phyloP scores from a whole-genome alignment of 129 eudicot genomes.

The Lactuca saligna region DNA sequence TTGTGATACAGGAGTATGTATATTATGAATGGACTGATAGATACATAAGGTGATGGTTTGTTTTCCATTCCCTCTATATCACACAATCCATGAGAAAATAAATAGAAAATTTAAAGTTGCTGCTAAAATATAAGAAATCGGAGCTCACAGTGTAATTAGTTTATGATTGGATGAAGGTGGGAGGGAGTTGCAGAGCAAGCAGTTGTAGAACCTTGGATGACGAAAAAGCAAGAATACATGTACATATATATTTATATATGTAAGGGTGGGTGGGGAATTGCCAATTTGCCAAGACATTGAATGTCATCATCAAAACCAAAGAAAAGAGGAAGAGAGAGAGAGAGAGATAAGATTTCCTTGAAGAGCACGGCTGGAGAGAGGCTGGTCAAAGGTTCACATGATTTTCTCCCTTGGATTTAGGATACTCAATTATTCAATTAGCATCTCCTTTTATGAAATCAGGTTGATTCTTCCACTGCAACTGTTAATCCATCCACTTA shows the following conservation, averaged over 20 bases:
- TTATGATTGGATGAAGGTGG: neutral
- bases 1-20: neutral
- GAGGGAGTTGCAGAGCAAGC: conserved; percentile 6
- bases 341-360: conserved; percentile 19
- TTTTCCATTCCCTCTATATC: neutral
- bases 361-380: conserved; percentile 14
- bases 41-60: neutral
- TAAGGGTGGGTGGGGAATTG: neutral
- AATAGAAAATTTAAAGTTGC: neutral
- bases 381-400: conserved; percentile 17
- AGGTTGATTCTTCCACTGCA: too few relatives aligned
- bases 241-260: neutral
- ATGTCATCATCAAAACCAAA: too few relatives aligned
- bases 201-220: conserved; percentile 5
- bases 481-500: too few relatives aligned
- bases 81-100: too few relatives aligned
- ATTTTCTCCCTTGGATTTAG: conserved; percentile 4
- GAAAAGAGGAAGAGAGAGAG: too few relatives aligned
- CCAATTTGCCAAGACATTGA: neutral
- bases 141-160: conserved; percentile 17
- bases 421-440: neutral
- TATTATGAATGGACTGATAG: neutral
- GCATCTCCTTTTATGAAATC: neutral
- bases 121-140: conserved; percentile 1
- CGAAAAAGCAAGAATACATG: neutral